Evolutionary conservation across 2,329 filamentous ascomycete genomes (phyloP), one percentile per base, ranked within the genome.

Genomic region (Chaetomiaceae sp.): DNA sequence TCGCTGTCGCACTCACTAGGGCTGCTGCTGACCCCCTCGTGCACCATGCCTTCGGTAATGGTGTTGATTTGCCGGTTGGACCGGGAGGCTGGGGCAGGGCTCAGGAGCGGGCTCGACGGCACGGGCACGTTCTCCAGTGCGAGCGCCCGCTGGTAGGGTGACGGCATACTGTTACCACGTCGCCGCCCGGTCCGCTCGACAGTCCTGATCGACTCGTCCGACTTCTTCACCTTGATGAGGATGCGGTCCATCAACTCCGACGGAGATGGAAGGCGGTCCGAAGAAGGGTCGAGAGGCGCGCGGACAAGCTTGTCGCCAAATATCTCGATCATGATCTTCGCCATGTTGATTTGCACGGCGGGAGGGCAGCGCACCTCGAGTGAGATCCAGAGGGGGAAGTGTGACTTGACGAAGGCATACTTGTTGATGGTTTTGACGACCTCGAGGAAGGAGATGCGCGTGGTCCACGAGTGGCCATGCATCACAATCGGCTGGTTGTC

Each of bases 391-490:
- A 98, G 74, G 1, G 93, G 93, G 57, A 90, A 96, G 18, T 78
- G 79, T n/a, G 87, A 89, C 47, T 84, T 84, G 54, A 83, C 75
- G 60, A 98, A 98, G 2, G 93, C 93, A 62, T 96, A 96, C 63
- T 91, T 90, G 66, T 90, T 88, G 64, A 98, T 93, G 41, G 90
- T 89, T 20, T 83, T 85, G 68, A 98, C 88, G 53, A 91, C 91
- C 65, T 97, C 91, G 37, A 82, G 78, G 67, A 98, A 98, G 30
- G 86, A 81, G 45, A 97, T 89, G 48, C 86, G 84, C 11, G 82
- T 91, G 0, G 93, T 97, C 66, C 94, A 75, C 0, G 90, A 95
- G 48, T 84, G 83, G 19, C 93, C 93, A 59, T 98, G 93, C 51
- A 88, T 89, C 26, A 98, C 93, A 43, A 89, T 81, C 1, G 93